Conservation (phyloP, 495 filamentous ascomycete species). For the Neurospora sp. region DNA sequence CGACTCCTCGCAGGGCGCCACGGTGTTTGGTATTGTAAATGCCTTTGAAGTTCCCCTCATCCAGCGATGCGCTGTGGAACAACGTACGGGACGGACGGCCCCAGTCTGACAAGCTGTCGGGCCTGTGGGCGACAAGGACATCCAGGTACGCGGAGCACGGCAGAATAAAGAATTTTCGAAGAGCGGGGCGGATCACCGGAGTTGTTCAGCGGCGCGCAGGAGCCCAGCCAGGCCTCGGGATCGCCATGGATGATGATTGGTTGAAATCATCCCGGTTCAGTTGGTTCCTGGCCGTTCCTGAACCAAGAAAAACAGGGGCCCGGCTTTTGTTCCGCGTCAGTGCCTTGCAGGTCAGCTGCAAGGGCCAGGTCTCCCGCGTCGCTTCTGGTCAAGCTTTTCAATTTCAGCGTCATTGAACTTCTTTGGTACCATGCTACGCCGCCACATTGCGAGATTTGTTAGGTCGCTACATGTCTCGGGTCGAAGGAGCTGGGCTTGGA, state of each 20-base stretch:
- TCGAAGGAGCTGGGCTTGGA: background rate
- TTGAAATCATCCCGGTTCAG: slow-evolving; percentile 7
- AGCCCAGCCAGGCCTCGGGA: background rate
- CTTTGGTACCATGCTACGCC: background rate
- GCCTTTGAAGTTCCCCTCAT: background rate
- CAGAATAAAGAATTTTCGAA: background rate
- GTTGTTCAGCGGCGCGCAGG: background rate
- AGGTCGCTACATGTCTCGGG: background rate
- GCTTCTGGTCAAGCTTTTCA: background rate
- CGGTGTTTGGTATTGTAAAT: background rate
- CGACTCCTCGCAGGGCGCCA: background rate
- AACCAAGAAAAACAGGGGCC: slow-evolving; percentile 4
- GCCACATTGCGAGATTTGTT: slow-evolving; percentile 7
- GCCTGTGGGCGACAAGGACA: background rate
- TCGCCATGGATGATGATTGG: slow-evolving; percentile 5
- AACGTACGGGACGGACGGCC: background rate
- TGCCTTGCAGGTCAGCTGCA: slow-evolving; percentile 17
- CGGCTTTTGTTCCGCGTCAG: slow-evolving; percentile 5
- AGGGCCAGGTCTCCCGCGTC: slow-evolving; percentile 8
- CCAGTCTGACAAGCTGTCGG: background rate
- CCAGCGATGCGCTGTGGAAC: background rate
- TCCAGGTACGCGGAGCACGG: background rate
- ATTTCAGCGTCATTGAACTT: slow-evolving; percentile 1
- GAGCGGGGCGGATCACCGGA: background rate
- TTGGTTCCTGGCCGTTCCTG: slow-evolving; percentile 12